These are phyloP conservation scores for Rhizopogon sp. DNA, from an alignment of 768 basidiomycete genomes.

Conservation along the genomic window DNA sequence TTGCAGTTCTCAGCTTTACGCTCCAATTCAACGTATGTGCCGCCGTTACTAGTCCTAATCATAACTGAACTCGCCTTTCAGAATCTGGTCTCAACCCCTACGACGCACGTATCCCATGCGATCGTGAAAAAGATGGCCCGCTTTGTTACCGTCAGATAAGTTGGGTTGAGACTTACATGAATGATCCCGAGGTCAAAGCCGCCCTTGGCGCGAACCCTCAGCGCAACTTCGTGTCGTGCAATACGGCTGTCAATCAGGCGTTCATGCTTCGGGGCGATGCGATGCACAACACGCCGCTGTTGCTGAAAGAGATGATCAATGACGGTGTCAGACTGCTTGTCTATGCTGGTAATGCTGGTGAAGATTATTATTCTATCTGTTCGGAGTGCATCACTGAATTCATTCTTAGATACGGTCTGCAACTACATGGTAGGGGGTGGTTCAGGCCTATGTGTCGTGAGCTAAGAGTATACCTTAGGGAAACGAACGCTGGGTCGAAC, in stretches of 20 bases:
- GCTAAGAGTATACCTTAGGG: conserved; percentile 38
- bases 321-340: conserved; percentile 81
- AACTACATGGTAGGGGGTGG: conserved; percentile 59
- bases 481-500: conserved; percentile 71
- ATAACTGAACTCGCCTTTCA: conserved; percentile 18
- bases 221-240: conserved; percentile 63
- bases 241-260: conserved; percentile 73
- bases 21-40: conserved; percentile 62
- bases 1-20: conserved; percentile 71
- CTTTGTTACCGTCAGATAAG: conserved; percentile 76
- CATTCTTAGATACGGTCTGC: conserved; percentile 72
- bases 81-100: conserved; percentile 83
- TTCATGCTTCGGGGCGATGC: conserved; percentile 83
- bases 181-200: conserved; percentile 70
- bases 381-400: conserved; percentile 8
- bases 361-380: conserved; percentile 14
- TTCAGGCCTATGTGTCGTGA: background rate
- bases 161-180: conserved; percentile 90
- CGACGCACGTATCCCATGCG: conserved; percentile 76
- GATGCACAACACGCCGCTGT: conserved; percentile 73
- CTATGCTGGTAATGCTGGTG: conserved; percentile 84
- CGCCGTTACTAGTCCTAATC: background rate
- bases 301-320: conserved; percentile 78
- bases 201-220: conserved; percentile 67
- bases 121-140: conserved; percentile 61